Evolutionary conservation across 371 early-diverging fungal species (phyloP).

Genomic region (Mucor lusitanicus): DNA sequence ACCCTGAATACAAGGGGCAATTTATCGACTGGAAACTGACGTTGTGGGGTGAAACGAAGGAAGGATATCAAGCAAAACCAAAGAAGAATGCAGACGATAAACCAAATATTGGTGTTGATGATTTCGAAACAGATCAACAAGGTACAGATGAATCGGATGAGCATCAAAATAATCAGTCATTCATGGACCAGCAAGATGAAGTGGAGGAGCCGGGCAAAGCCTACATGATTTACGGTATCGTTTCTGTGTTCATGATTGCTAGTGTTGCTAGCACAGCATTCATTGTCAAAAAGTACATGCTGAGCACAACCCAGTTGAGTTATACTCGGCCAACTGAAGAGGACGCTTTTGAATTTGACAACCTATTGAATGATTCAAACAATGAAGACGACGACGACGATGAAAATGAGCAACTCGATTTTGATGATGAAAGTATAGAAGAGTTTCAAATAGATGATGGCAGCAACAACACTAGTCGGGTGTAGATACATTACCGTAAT

Average conservation of each 20-base stretch:
- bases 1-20: conserved; percentile 46
- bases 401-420: background rate
- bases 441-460: background rate
- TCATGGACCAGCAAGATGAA: conserved; percentile 1
- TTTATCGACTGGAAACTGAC: conserved; percentile 67
- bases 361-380: conserved; percentile 2
- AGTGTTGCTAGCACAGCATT: conserved; percentile 14
- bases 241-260: conserved; percentile 8
- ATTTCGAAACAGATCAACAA: background rate
- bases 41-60: conserved; percentile 65
- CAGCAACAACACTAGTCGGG: background rate
- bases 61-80: background rate
- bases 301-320: background rate
- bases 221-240: conserved; percentile 2
- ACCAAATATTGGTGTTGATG: background rate
- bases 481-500: background rate
- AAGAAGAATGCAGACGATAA: background rate
- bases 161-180: background rate
- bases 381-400: background rate
- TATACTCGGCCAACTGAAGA: conserved; percentile 6
- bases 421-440: background rate
- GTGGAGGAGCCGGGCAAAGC: background rate
- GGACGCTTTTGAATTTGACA: conserved; percentile 23
- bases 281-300: conserved; percentile 19
- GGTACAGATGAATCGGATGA: background rate